phyloP scores from a whole-genome alignment of 192 early-diverging fungal species.

The Entomortierella beljakovae region DNA sequence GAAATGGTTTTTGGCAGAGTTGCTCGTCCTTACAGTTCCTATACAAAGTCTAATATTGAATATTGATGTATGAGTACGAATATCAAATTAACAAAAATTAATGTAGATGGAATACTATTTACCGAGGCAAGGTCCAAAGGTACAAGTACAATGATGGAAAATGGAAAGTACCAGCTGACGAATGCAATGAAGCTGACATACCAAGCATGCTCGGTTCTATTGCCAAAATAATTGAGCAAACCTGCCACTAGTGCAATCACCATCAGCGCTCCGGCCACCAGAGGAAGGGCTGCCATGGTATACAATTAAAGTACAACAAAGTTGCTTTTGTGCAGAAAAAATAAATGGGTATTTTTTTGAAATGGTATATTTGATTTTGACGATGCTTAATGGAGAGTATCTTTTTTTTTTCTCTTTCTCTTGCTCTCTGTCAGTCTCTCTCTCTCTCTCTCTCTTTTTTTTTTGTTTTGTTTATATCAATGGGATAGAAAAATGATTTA shows the following conservation, averaged over 20 bases:
- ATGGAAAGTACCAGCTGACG: conserved; percentile 91
- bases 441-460: too few relatives aligned
- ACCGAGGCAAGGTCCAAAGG: conserved; percentile 90
- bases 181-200: conserved; percentile 81
- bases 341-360: neutral
- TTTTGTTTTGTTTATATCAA: neutral
- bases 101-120: conserved; percentile 13
- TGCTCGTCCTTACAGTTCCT: conserved; percentile 68
- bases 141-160: conserved; percentile 90
- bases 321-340: neutral
- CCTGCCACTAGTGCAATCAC: conserved; percentile 67
- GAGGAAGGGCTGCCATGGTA: conserved; percentile 34
- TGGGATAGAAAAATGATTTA: too few relatives aligned
- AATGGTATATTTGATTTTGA: neutral
- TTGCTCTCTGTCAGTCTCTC: too few relatives aligned
- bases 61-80: conserved; percentile 3
- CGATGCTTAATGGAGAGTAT: too few relatives aligned
- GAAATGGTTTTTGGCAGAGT: conserved; percentile 78
- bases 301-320: neutral
- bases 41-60: conserved; percentile 70
- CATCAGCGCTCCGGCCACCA: conserved; percentile 61
- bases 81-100: neutral
- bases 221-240: conserved; percentile 83
- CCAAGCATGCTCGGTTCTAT: conserved; percentile 82
- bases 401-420: neutral